Evolutionary conservation across 805 yeast species (phyloP).

Genomic region (Candida boidinii): DNA sequence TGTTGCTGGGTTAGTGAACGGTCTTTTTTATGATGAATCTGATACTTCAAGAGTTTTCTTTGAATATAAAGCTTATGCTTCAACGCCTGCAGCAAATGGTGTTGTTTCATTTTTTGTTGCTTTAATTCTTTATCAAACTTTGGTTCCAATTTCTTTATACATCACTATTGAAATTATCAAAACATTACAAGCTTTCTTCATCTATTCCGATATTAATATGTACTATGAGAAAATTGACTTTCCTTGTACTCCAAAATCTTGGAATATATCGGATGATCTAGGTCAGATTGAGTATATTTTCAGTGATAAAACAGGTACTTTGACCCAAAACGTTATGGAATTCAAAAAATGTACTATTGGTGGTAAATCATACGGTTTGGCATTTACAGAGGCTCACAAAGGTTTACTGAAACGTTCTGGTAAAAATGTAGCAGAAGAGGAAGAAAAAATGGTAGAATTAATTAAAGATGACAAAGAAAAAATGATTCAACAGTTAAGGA

Average conservation of each 20-base stretch:
- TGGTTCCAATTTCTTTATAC: conserved; percentile 75
- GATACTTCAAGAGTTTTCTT: conserved; percentile 42
- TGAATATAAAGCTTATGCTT: conserved; percentile 53
- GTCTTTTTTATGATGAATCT: conserved; percentile 42
- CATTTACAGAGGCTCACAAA: conserved; percentile 71
- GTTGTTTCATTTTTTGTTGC: conserved; percentile 63
- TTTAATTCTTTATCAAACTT: conserved; percentile 62
- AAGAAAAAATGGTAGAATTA: conserved; percentile 27
- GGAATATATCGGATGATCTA: conserved; percentile 78
- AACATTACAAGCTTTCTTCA: conserved; percentile 68
- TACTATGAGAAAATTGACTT: conserved; percentile 62
- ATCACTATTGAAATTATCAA: conserved; percentile 74
- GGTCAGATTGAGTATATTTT: conserved; percentile 80
- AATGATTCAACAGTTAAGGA: too few relatives aligned
- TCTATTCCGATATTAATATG: conserved; percentile 61
- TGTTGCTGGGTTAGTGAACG: conserved; percentile 62
- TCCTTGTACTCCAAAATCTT: conserved; percentile 73
- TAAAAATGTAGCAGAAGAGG: conserved; percentile 44
- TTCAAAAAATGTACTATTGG: conserved; percentile 68
- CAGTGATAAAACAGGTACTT: conserved; percentile 79
- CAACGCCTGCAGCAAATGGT: conserved; percentile 55
- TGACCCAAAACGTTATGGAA: conserved; percentile 80
- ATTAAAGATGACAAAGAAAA: conserved; percentile 33
- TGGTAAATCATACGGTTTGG: conserved; percentile 61
- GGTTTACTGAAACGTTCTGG: conserved; percentile 66